Conservation (phyloP, 2,329 filamentous ascomycete genomes). For the Alternaria gaisen region DNA sequence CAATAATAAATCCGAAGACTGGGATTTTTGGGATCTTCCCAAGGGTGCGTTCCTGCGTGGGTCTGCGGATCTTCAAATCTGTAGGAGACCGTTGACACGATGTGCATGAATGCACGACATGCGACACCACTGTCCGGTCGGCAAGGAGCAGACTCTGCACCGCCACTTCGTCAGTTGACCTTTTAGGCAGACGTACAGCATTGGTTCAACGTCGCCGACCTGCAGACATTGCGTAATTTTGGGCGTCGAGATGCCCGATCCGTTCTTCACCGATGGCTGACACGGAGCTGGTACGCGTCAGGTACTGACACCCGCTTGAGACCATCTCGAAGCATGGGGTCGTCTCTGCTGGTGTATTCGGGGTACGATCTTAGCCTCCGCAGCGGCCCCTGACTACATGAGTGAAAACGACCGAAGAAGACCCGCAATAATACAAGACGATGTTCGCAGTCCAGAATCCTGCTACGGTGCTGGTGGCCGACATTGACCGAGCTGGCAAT, state of each 20-base stretch:
- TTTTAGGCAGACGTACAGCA: background rate
- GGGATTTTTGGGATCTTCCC: constrained; percentile 1
- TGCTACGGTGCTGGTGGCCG: constrained; percentile 4
- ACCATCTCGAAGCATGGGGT: constrained; percentile 1
- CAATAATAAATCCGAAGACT: background rate
- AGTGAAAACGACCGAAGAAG: constrained; percentile 7
- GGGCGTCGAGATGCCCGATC: background rate
- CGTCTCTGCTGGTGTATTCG: background rate
- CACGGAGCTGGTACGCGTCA: background rate
- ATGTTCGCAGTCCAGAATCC: background rate
- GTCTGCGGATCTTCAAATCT: constrained; percentile 13
- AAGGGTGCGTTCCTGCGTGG: background rate
- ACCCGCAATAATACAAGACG: constrained; percentile 6
- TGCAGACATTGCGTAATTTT: background rate
- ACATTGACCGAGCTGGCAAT: constrained; percentile 2
- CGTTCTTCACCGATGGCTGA: background rate
- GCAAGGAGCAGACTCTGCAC: constrained; percentile 4
- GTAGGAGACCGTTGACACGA: background rate
- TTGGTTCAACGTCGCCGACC: background rate
- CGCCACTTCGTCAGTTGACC: background rate
- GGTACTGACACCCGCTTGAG: background rate
- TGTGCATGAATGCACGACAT: constrained; percentile 5
- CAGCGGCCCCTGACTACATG: constrained; percentile 9
- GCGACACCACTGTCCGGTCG: background rate
- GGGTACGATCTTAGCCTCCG: background rate